phyloP scores from a whole-genome alignment of 202 grass and related monocot genomes.

The Miscanthus sacchariflorus region DNA sequence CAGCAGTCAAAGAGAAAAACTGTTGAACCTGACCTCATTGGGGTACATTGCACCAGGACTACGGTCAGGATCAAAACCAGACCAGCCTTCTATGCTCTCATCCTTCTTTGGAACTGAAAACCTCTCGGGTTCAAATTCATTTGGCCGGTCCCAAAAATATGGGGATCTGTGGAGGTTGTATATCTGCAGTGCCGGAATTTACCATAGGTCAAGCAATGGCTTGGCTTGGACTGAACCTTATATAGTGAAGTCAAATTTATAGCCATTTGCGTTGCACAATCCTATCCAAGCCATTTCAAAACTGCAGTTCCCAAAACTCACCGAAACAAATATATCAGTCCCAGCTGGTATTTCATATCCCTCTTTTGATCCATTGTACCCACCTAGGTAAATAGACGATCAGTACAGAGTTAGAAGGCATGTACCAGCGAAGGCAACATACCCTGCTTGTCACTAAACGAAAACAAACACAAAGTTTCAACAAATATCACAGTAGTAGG shows the following conservation, averaged over 20 bases:
- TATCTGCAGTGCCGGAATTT: constrained; percentile 61
- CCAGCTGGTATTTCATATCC: constrained; percentile 94
- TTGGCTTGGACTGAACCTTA: constrained; percentile 13
- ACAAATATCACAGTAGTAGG: constrained; percentile 5
- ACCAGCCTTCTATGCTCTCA: constrained; percentile 80
- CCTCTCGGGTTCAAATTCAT: constrained; percentile 94
- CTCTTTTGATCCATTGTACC: constrained; percentile 86
- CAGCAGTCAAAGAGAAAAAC: not conserved
- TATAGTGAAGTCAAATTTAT: constrained; percentile 10
- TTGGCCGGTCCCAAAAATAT: constrained; percentile 83
- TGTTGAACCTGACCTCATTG: constrained; percentile 67
- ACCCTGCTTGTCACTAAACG: not conserved
- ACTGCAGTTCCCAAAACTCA: constrained; percentile 48
- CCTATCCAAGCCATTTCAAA: constrained; percentile 2
- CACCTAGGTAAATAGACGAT: constrained; percentile 53
- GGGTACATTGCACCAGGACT: constrained; percentile 90
- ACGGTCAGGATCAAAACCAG: constrained; percentile 81
- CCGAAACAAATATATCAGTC: constrained; percentile 97
- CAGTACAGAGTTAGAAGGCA: constrained; percentile 15
- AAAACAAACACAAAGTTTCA: not conserved
- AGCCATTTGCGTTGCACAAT: not conserved
- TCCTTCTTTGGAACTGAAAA: constrained; percentile 79
- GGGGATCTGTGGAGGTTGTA: constrained; percentile 96
- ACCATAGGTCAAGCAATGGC: not conserved
- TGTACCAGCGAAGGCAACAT: not conserved